Evolutionary conservation across 2,329 filamentous ascomycete genomes (phyloP), one percentile per base, ranked within the genome.

Genomic region (Zymoseptoria brevis): DNA sequence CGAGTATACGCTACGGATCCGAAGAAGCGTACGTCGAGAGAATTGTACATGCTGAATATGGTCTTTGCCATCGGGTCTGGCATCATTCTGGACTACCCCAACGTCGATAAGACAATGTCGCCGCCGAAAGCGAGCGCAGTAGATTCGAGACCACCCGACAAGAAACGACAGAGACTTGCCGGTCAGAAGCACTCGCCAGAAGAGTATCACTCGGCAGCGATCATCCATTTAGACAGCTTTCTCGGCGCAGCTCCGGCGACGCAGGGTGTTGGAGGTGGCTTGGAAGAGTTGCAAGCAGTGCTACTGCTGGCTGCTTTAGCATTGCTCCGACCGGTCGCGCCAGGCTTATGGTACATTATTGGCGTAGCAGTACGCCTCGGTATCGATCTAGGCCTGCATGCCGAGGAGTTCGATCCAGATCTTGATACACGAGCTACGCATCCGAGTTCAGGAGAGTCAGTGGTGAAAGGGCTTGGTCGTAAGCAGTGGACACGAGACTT

Each of bases 331-430:
- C 94, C 94, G 1, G 91, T 97, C 21, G 90, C 93, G 1, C 93
- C 93, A 0, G 94, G 94, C 13, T 77, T 97, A 51, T 97, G 93
- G 93, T 97, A 97, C 74, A 97, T 97, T 62, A 89, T 95, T 60
- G 94, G 94, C 9, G 92, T 96, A 50, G 93, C 93, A 5, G 88
- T 96, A 61, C 87, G 94, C 45, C 76, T 97, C 56, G 93, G 90
- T 6, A 88, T 97, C 21, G 94, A 97, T 72, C 80, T 97, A 1
- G 94, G 94, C 8, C 78, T 97, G 26, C 92, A 97, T 73, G 91
- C 93, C 66, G 94, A 97, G 73, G 93, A 96, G 66, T 61, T 68
- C 11, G 90, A 89, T 21, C 86, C 62, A 5, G 83, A 69, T 79
- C 73, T 84, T 41, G 83, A 84, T 24, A 50, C 58, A 9, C 52